Evolutionary conservation across 2,329 filamentous ascomycete genomes (phyloP).

Genomic region (Huntiella omanensis): DNA sequence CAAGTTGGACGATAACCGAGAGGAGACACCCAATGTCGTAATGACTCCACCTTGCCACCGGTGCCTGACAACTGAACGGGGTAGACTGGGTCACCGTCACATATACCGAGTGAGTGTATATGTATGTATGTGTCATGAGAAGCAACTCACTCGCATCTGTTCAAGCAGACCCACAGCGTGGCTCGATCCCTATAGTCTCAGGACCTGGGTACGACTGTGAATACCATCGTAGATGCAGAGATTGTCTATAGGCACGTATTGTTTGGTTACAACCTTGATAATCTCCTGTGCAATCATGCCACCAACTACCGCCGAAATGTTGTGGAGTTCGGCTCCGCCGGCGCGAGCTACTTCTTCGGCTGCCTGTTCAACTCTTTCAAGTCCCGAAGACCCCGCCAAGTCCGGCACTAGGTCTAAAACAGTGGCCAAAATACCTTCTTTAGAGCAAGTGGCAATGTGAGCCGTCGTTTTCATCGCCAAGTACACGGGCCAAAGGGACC

Average conservation of each 20-base stretch:
- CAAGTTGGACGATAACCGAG: too few species aligned
- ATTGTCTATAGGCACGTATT: slow-evolving; percentile 54
- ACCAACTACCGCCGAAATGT: slow-evolving; percentile 70
- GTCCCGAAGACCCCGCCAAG: not conserved
- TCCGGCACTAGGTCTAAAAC: not conserved
- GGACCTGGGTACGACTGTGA: slow-evolving; percentile 38
- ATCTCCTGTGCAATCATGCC: slow-evolving; percentile 94
- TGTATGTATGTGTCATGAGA: not conserved
- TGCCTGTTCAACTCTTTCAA: slow-evolving; percentile 3
- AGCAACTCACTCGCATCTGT: too few species aligned
- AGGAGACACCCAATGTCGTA: too few species aligned
- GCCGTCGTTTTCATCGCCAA: slow-evolving; percentile 34
- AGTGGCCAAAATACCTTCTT: slow-evolving; percentile 7
- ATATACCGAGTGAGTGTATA: not conserved
- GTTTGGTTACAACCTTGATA: slow-evolving; percentile 69
- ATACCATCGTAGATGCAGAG: slow-evolving; percentile 55
- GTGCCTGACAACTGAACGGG: too few species aligned
- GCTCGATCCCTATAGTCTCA: slow-evolving; percentile 25
- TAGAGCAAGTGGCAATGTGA: slow-evolving; percentile 9
- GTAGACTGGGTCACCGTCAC: too few species aligned
- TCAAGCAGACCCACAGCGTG: not conserved
- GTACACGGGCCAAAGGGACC: slow-evolving; percentile 50
- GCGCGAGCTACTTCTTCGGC: slow-evolving; percentile 55
- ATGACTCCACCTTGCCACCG: too few species aligned
- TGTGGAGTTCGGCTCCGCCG: slow-evolving; percentile 74